Base-by-base conservation (phyloP, 2,329 filamentous ascomycete genomes). In the Penicillium frequentans region DNA sequence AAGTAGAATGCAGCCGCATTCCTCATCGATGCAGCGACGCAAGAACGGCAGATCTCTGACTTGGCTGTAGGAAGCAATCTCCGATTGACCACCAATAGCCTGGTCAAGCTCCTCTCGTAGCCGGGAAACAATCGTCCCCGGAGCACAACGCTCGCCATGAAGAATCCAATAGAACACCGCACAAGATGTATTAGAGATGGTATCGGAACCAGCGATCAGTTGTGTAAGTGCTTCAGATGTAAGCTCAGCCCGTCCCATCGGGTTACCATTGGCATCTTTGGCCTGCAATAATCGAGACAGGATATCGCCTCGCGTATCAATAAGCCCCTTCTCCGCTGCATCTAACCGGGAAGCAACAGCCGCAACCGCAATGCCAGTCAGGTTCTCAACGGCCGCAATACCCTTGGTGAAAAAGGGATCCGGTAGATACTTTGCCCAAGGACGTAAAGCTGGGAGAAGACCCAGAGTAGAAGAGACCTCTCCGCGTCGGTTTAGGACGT, bases 121-220 rank as follows among this genome's bases (percentile, higher is more conserved):
- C 16, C 57, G 56, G 21, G 59, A 35, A 23, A 66, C 13, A 37
- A 65, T 63, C 1, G 49, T 60, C 9, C 57, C 57, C 0, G 64
- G 62, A 0, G 55, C 57, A 19, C 43, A 54, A 14, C 63, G 57
- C 49, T 72, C 70, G 13, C 65, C 64, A 33, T 67, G 65, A 7
- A 73, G 54, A 26, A 58, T 68, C 68, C 51, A 66, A 60, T 61
- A 65, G 54, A 62, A 71, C 33, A 60, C 54, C 3, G 57, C 62
- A 24, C 61, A 63, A n/a, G 61, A 55, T 1, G 70, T 72, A 55
- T 73, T 73, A 21, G 67, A 70, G 7, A 70, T 68, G 4, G 71
- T 73, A 43, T 73, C 71, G n/a, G 67, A 69, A 8, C 70, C 71
- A 16, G 70, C 71, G n/a, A 73, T 73, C 2, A 73, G 57, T 46